Base-by-base conservation (phyloP, 495 filamentous ascomycete species). In the Acidiella bohemica region DNA sequence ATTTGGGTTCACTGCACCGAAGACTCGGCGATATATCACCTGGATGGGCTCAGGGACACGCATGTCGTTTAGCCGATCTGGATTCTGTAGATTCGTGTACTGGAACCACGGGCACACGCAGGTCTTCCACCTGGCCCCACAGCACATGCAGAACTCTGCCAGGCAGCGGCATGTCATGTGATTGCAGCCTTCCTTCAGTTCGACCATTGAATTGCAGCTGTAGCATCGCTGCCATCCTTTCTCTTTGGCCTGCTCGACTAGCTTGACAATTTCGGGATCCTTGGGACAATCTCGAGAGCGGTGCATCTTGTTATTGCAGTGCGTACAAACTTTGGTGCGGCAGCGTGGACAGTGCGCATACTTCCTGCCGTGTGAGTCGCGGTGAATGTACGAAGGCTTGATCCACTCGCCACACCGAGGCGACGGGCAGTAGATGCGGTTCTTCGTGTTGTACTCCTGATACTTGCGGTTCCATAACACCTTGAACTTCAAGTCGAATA, bases 131-230 rank as follows among this genome's bases (percentile, higher is more conserved):
- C 75, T 75, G 18, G 59, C 50, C 10, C 78, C 84, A 51, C 83
- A 92, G 24, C 79, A 66, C 71, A 84, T 81, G 60, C 83, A 92
- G 57, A 86, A 87, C 49, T 86, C 73, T 17, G 81, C 82, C 35
- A 71, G 75, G 54, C 83, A 88, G 37, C 74, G 80, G 58, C 76
- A 90, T 32, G 76, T 84, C 75, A 87, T 86, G 53, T 86, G 84
- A 58, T 84, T 84, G 56, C 80, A 84, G 34, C 83, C 82, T 53
- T 83, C 76, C 50, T 78, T 77, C 34, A 84, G 59, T 56, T 90
- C 81, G n/a, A 87, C 79, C 58, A 78, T 71, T 13, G 73, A 67
- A 39, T 67, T 73, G 61, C 84, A 90, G 46, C 67, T 76, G 57
- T 73, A 78, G 51, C 84, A 92, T 21, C 75, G 68, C 53, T 84